These are phyloP conservation scores for Alternaria longipes DNA, from an alignment of 2,329 filamentous ascomycete genomes.

Conservation along the genomic window DNA sequence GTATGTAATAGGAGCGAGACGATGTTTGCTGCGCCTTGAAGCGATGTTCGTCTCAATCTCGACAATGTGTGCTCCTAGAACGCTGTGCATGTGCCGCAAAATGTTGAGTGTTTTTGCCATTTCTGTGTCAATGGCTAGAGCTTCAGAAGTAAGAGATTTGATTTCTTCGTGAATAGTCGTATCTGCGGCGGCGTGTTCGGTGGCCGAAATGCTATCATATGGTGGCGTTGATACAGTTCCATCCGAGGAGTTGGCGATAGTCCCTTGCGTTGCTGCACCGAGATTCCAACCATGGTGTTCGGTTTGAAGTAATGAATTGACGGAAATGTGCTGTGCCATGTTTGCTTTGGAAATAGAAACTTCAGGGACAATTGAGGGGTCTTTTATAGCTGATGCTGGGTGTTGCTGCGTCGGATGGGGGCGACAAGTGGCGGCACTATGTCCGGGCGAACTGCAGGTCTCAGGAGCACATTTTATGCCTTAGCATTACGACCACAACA, in stretches of 20 bases:
- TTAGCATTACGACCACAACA: neutral
- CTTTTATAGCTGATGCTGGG: neutral
- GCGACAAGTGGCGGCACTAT: neutral
- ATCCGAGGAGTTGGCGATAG: neutral
- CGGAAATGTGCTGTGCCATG: neutral
- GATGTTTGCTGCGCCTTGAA: neutral
- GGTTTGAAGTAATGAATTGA: neutral
- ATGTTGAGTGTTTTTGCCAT: neutral
- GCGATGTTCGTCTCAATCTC: neutral
- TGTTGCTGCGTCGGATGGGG: neutral
- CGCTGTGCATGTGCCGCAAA: neutral
- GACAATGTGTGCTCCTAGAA: neutral
- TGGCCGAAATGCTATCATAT: neutral
- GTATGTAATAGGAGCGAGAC: neutral
- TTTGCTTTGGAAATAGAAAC: neutral
- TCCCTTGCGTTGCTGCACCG: neutral
- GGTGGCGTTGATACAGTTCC: neutral
- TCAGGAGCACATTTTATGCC: neutral
- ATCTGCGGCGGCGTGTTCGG: neutral
- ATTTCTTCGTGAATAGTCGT: neutral
- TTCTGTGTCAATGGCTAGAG: neutral
- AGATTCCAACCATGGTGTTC: neutral
- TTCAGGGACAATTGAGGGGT: neutral
- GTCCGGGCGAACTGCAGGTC: neutral
- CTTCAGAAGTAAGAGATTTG: neutral